Base-by-base conservation (phyloP, 768 basidiomycete species). In the Erythrobasidium yunnanense region DNA sequence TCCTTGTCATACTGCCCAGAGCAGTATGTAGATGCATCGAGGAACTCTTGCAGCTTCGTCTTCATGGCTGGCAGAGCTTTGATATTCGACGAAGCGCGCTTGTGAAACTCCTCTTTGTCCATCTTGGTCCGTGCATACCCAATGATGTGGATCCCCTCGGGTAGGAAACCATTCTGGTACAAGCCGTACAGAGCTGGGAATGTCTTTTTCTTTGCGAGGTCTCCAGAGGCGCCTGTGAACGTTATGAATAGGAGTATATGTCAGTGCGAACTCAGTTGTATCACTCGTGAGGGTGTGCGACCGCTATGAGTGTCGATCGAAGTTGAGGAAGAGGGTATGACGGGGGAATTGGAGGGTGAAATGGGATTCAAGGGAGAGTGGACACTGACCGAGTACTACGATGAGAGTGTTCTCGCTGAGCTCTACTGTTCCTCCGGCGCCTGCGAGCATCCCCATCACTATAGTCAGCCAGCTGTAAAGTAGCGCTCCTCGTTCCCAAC, bases 161-260 rank as follows among this genome's bases (percentile, higher is more conserved):
- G 92, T 32, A 99, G 83, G 78, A 85, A 85, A 49, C 81, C 83
- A 68, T 84, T 83, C 69, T 81, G 81, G 80, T 83, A 95, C 71
- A 99, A 84, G 62, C 85, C 86, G 76, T 95, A 96, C 62, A 99
- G 81, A 27, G 93, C 93, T 11, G 93, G 93, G 77, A 90, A 87
- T 2, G 93, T 97, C 92, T 99, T 99, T 80, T 99, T 99, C 86
- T 95, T 93, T 69, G 93, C 93, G 50, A 99, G 81, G 80, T 99
- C 93, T 42, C 93, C 93, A 63, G 90, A 92, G 2, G 93, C 93
- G 65, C 93, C 93, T 68, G 92, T 83, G 58, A 97, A n/a, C n/a
- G n/a, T n/a, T n/a, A n/a, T n/a, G n/a, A n/a, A 11, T 11, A 42
- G 11, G 38, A 11, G 38, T 11, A 11, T 11, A n/a, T n/a, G n/a